Base-by-base conservation (phyloP, 2,329 filamentous ascomycete species). In the Bimuria novae-zelandiae region DNA sequence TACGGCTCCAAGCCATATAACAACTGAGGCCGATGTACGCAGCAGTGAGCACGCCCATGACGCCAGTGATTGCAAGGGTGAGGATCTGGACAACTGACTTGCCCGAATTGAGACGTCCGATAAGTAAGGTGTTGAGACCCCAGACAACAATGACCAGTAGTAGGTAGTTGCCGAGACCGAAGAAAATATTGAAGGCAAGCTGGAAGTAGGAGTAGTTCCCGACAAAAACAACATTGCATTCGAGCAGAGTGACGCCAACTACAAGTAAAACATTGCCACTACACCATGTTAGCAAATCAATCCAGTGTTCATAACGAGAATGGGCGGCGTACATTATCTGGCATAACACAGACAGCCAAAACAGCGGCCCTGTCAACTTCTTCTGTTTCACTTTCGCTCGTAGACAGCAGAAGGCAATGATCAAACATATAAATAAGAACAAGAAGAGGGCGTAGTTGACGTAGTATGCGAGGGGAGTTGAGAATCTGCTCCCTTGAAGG, bases 111-210 rank as follows among this genome's bases (percentile, higher is more conserved):
- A 67, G 54, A 29, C 55, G 60, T 35, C 60, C 30, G 32, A 59
- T 59, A 1, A 73, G 61, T 51, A 62, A 45, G 10, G 22, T 54
- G 58, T 71, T 71, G 44, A 72, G 49, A 7, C 41, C 45, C 44
- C 55, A 69, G 25, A 68, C 42, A 4, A 64, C 57, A 2, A 67
- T 51, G 7, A 66, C 56, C 1, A 71, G 59, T 1, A 72, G 46
- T 48, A 63, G 37, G 49, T 55, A 67, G n/a, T 51, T 36, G 35
- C 42, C 55, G 7, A 73, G 17, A n/a, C 21, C 7, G 42, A 49
- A 52, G 37, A 72, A 67, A 1, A 72, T 40, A 3, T 1, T 35
- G 16, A 22, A 49, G n/a, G 62, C 57, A 23, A 67, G 62, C 19
- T 17, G n/a, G 37, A 61, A 48, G 25, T 55, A 23, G 23, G 43